These are phyloP conservation scores for Papiliotrema laurentii DNA, from an alignment of 1,284 basidiomycete genomes.

Conservation along the genomic window DNA sequence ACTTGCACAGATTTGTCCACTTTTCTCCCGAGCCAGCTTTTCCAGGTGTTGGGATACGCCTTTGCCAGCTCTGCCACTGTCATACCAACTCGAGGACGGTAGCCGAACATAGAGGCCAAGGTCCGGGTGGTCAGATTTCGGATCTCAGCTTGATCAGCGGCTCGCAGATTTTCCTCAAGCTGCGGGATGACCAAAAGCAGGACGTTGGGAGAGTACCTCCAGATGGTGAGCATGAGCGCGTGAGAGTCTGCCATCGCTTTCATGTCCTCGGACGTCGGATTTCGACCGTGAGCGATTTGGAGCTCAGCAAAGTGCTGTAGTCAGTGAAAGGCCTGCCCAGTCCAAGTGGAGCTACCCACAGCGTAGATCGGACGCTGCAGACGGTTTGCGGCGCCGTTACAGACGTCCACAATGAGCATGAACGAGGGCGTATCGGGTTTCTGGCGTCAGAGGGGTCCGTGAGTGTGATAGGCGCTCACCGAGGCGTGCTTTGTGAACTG, in stretches of 20 bases:
- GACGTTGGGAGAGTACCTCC: conserved; percentile 72
- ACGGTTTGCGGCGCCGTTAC: conserved; percentile 75
- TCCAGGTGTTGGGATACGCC: conserved; percentile 82
- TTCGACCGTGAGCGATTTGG: conserved; percentile 57
- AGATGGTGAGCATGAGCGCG: conserved; percentile 77
- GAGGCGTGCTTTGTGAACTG: conserved; percentile 72
- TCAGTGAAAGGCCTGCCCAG: background rate
- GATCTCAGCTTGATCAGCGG: conserved; percentile 64
- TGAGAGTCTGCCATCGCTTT: conserved; percentile 60
- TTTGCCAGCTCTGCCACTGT: conserved; percentile 60
- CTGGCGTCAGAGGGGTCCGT: conserved; percentile 45
- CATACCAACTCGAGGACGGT: conserved; percentile 57
- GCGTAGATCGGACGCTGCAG: conserved; percentile 84
- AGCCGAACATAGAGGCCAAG: conserved; percentile 83
- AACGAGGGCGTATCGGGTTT: conserved; percentile 70
- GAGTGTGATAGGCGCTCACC: conserved; percentile 11
- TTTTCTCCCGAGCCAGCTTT: conserved; percentile 71
- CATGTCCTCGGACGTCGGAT: conserved; percentile 52
- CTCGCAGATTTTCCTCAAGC: conserved; percentile 82
- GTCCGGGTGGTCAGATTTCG: conserved; percentile 75
- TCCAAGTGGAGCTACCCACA: conserved; percentile 19
- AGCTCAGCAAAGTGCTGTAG: conserved; percentile 76
- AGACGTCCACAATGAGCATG: conserved; percentile 81
- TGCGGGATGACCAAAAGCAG: conserved; percentile 88
- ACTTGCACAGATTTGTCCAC: conserved; percentile 72